These are phyloP conservation scores for Barnettozyma pratensis DNA, from an alignment of 805 yeast species.

Conservation along the genomic window DNA sequence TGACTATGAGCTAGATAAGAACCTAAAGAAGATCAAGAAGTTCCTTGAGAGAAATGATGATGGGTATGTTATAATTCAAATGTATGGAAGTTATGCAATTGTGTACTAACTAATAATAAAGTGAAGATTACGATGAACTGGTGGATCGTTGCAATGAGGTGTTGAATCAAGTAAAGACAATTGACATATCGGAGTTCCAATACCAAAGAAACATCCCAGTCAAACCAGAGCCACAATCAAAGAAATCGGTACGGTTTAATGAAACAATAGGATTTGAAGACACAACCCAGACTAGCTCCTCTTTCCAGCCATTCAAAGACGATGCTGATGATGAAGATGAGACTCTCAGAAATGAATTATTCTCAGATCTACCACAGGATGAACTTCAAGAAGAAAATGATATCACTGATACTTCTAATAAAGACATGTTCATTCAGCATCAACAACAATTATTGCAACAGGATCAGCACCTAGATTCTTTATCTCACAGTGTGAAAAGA, in stretches of 20 bases:
- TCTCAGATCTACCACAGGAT: constrained; percentile 12
- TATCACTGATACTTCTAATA: constrained; percentile 25
- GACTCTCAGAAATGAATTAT: constrained; percentile 13
- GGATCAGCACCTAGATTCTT: constrained; percentile 35
- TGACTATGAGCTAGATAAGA: constrained; percentile 21
- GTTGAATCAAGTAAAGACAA: constrained; percentile 7
- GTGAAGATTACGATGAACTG: constrained; percentile 23
- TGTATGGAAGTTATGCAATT: background rate
- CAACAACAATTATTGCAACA: constrained; percentile 44
- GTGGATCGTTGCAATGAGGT: constrained; percentile 17
- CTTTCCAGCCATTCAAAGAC: constrained; percentile 21
- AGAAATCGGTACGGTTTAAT: constrained; percentile 26
- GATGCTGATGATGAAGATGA: constrained; percentile 3
- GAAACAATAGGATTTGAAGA: constrained; percentile 18
- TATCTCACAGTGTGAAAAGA: constrained; percentile 39
- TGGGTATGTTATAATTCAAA: constrained; percentile 12
- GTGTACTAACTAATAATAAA: constrained; percentile 7
- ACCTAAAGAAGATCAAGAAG: constrained; percentile 18
- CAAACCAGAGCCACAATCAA: constrained; percentile 4
- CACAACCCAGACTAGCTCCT: background rate
- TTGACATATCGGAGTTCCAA: constrained; percentile 16
- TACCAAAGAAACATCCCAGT: constrained; percentile 13
- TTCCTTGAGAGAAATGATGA: constrained; percentile 25
- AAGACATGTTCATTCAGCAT: constrained; percentile 35
- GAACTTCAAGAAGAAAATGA: constrained; percentile 6